phyloP scores from a whole-genome alignment of 768 basidiomycete genomes.

The Polyporus arcularius region DNA sequence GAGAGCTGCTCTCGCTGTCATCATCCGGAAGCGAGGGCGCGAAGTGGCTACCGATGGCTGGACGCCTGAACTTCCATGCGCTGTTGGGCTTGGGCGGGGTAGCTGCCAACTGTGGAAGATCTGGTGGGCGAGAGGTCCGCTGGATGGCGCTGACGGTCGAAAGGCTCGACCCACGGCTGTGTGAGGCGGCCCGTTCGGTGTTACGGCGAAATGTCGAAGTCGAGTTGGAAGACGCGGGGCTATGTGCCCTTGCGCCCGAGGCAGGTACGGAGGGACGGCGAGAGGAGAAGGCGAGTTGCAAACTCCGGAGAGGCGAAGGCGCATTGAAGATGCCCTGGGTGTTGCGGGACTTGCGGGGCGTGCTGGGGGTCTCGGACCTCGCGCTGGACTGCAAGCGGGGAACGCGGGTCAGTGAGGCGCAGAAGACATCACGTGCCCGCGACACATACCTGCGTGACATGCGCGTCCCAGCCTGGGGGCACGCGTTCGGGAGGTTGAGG shows the following conservation, averaged over 20 bases:
- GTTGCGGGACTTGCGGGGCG: conserved; percentile 33
- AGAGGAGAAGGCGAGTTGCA: conserved; percentile 44
- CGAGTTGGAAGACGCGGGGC: conserved; percentile 30
- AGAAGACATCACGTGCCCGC: conserved; percentile 23
- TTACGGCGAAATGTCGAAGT: conserved; percentile 13
- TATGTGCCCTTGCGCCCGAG: conserved; percentile 30
- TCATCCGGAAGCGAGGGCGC: conserved; percentile 5
- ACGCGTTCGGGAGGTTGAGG: conserved; percentile 21
- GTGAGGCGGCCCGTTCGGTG: conserved; percentile 1
- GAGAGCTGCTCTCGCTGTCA: conserved; percentile 5
- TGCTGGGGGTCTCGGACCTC: conserved; percentile 16
- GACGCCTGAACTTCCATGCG: conserved; percentile 37
- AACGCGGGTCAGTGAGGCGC: conserved; percentile 19
- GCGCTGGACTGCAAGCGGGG: neutral
- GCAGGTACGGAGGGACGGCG: conserved; percentile 42
- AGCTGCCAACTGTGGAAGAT: conserved; percentile 13
- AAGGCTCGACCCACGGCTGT: conserved; percentile 53
- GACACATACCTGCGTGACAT: conserved; percentile 30
- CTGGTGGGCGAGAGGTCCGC: conserved; percentile 8
- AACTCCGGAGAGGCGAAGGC: conserved; percentile 41
- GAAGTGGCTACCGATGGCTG: conserved; percentile 67
- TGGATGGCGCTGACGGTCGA: conserved; percentile 38
- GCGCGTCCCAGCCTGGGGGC: conserved; percentile 25
- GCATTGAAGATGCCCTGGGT: conserved; percentile 38
- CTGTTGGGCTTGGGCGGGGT: conserved; percentile 20